Conservation (phyloP, 139 green algal genomes). For the Coccomyxa sp. region DNA sequence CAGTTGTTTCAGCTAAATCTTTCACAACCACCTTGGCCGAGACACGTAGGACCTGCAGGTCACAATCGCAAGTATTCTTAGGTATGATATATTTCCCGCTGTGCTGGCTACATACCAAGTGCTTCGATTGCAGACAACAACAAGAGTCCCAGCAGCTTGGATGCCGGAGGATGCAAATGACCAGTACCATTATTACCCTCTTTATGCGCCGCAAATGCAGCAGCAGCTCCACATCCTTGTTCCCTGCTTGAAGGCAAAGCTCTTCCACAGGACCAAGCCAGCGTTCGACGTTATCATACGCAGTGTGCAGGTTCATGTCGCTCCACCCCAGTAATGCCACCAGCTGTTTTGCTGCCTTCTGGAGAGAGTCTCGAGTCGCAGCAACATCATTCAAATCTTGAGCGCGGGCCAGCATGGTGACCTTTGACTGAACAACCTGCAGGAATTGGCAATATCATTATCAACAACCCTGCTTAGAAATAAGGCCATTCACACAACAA, state of each 20-base stretch:
- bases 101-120: neutral
- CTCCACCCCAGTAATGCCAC: neutral
- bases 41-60: too few relatives aligned
- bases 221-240: neutral
- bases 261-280: neutral
- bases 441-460: neutral
- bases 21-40: too few relatives aligned
- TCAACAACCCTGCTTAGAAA: neutral
- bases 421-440: neutral
- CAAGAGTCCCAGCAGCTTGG: neutral
- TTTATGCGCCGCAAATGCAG: neutral
- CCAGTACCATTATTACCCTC: neutral
- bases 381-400: neutral
- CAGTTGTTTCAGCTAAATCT: too few relatives aligned
- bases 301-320: neutral
- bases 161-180: neutral
- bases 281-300: neutral
- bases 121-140: neutral
- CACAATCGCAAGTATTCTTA: too few relatives aligned
- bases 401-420: neutral
- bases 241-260: neutral
- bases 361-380: neutral
- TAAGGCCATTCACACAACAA: too few relatives aligned
- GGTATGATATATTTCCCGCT: neutral
- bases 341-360: neutral